Conservation (phyloP, 2,329 filamentous ascomycete species). For the Fusarium foetens region DNA sequence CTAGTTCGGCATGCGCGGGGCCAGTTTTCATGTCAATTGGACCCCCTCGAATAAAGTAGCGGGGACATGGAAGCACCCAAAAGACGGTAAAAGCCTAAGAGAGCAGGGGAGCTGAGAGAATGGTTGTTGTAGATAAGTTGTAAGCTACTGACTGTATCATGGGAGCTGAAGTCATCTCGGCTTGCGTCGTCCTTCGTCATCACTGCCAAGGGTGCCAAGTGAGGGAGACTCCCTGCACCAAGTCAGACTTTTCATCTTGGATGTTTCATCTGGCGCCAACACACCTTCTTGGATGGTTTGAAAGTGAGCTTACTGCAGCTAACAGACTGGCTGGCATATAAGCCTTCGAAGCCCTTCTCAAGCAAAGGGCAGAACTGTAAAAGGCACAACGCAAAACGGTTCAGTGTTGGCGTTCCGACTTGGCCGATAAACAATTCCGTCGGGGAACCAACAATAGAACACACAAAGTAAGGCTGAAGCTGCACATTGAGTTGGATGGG, state of each 20-base stretch:
- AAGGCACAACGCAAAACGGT: background rate
- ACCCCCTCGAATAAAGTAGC: background rate
- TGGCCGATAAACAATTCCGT: background rate
- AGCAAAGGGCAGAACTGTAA: background rate
- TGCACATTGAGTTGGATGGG: background rate
- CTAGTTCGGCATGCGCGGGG: background rate
- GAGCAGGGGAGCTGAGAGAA: background rate
- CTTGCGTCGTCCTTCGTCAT: background rate
- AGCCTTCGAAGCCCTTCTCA: background rate
- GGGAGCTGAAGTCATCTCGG: background rate
- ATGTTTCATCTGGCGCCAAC: background rate
- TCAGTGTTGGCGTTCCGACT: background rate
- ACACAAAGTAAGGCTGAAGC: background rate
- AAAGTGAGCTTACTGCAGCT: background rate
- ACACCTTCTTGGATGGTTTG: background rate
- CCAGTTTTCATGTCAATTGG: constrained; percentile 1
- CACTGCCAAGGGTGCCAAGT: background rate
- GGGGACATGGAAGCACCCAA: background rate
- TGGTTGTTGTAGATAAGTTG: background rate
- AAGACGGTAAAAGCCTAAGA: background rate
- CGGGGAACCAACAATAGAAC: background rate
- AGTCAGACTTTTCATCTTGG: background rate
- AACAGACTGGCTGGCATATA: background rate
- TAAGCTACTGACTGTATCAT: background rate
- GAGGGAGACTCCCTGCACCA: background rate